Evolutionary conservation across 1,284 basidiomycete species (phyloP).

Genomic region (Exsudoporus floridanus): DNA sequence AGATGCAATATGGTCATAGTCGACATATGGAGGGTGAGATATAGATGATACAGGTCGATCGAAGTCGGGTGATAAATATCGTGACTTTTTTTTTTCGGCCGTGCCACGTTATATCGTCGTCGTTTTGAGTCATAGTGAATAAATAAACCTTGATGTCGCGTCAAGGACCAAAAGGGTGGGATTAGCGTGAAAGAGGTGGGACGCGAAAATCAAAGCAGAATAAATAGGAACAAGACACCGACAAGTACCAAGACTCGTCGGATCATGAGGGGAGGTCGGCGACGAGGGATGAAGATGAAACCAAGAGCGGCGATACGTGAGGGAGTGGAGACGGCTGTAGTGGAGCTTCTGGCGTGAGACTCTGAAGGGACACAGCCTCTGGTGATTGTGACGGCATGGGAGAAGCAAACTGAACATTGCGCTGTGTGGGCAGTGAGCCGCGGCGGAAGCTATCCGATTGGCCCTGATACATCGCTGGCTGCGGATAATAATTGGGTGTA

Average conservation of each 20-base stretch:
- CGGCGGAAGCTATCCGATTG: slow-evolving; percentile 31
- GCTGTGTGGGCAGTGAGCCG: slow-evolving; percentile 30
- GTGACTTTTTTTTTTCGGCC: slow-evolving; percentile 17
- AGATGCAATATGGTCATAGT: slow-evolving; percentile 33
- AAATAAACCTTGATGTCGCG: slow-evolving; percentile 32
- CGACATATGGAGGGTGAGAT: slow-evolving; percentile 26
- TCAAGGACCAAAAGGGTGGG: slow-evolving; percentile 10
- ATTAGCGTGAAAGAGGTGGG: slow-evolving; percentile 7
- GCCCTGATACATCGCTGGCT: slow-evolving; percentile 30
- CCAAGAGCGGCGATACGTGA: slow-evolving; percentile 29
- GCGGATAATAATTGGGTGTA: slow-evolving; percentile 32
- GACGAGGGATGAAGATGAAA: slow-evolving; percentile 23
- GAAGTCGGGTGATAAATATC: slow-evolving; percentile 32
- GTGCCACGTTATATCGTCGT: slow-evolving; percentile 25
- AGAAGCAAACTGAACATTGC: slow-evolving; percentile 32
- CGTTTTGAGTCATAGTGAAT: slow-evolving; percentile 29
- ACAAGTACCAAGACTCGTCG: not conserved
- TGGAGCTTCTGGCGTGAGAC: slow-evolving; percentile 27
- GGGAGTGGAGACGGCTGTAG: slow-evolving; percentile 28
- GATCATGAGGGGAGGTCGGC: slow-evolving; percentile 24
- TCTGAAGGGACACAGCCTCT: slow-evolving; percentile 19
- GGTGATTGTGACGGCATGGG: slow-evolving; percentile 32
- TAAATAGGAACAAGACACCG: slow-evolving; percentile 31
- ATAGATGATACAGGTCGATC: slow-evolving; percentile 34
- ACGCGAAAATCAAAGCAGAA: slow-evolving; percentile 29